Conservation (phyloP, 2,329 filamentous ascomycete species). For the Ceratocystiopsis sp. region DNA sequence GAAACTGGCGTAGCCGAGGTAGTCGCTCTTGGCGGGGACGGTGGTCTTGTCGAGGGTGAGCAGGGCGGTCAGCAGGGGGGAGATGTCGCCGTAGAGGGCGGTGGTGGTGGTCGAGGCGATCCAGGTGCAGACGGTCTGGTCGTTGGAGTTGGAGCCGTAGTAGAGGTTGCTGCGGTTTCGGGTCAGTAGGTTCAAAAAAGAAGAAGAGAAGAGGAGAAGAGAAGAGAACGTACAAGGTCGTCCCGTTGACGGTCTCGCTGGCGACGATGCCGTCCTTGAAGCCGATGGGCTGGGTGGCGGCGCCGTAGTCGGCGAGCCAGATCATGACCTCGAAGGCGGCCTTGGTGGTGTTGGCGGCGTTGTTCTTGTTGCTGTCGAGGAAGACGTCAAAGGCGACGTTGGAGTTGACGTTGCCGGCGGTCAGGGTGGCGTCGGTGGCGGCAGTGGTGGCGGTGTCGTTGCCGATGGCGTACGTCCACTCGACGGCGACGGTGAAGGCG, state of each 20-base stretch:
- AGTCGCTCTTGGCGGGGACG: conserved; percentile 23
- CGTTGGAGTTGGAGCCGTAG: conserved; percentile 20
- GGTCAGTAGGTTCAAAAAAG: not conserved
- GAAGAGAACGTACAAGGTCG: conserved; percentile 7
- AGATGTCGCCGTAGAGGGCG: conserved; percentile 29
- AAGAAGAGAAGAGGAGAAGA: not conserved
- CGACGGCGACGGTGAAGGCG: conserved; percentile 26
- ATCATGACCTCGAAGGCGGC: conserved; percentile 22
- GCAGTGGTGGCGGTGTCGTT: conserved; percentile 19
- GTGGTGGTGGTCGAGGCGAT: conserved; percentile 19
- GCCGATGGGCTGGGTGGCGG: conserved; percentile 18
- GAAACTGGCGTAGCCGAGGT: conserved; percentile 8
- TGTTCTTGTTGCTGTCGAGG: conserved; percentile 26
- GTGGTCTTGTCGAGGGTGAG: conserved; percentile 16
- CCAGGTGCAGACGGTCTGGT: conserved; percentile 34
- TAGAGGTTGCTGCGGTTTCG: conserved; percentile 20
- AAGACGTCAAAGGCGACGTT: conserved; percentile 46
- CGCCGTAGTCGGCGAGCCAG: conserved; percentile 7
- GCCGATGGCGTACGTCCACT: conserved; percentile 33
- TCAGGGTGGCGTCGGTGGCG: conserved; percentile 20
- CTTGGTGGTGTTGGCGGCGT: conserved; percentile 21
- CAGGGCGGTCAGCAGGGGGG: conserved; percentile 25
- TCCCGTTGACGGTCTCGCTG: conserved; percentile 22
- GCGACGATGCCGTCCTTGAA: conserved; percentile 15
- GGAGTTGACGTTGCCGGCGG: conserved; percentile 24